These are phyloP conservation scores for Ilex aquifolium DNA, from an alignment of 257 asterid species.

Conservation along the genomic window DNA sequence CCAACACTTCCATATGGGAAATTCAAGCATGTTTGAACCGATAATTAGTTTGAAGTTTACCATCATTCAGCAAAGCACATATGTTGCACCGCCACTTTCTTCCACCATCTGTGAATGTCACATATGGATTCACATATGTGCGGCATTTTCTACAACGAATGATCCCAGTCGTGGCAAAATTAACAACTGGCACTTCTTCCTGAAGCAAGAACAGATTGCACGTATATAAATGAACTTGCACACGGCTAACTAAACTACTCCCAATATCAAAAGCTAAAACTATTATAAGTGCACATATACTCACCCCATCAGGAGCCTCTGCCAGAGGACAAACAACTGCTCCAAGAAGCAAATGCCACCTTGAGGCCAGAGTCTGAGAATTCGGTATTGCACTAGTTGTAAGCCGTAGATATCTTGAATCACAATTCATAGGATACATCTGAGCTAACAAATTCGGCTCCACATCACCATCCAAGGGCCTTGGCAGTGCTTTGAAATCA, in stretches of 20 bases:
- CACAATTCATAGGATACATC: slow-evolving; percentile 74
- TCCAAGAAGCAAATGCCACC: slow-evolving; percentile 91
- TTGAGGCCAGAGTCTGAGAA: slow-evolving; percentile 69
- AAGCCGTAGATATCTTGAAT: slow-evolving; percentile 56
- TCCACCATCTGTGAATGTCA: slow-evolving; percentile 67
- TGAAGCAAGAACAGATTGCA: slow-evolving; percentile 22
- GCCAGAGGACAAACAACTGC: slow-evolving; percentile 92
- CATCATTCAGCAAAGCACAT: slow-evolving; percentile 71
- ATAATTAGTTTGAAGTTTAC: slow-evolving; percentile 23
- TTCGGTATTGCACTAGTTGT: slow-evolving; percentile 74
- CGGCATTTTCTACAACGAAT: slow-evolving; percentile 86
- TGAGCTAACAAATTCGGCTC: slow-evolving; percentile 50
- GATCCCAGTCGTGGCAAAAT: slow-evolving; percentile 63
- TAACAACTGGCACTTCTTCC: slow-evolving; percentile 83
- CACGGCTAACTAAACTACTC: neutral
- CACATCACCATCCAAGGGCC: slow-evolving; percentile 89
- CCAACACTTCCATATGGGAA: neutral
- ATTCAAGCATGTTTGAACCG: slow-evolving; percentile 2
- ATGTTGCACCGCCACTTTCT: slow-evolving; percentile 88
- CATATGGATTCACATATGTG: slow-evolving; percentile 72
- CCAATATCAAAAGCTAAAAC: neutral
- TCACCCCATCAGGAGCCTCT: slow-evolving; percentile 73
- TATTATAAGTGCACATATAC: slow-evolving; percentile 11
- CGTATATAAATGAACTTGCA: neutral
- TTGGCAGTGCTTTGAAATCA: slow-evolving; percentile 66